Conservation (phyloP, 176 grass and related monocot species). For the Rhynchospora tenuis region DNA sequence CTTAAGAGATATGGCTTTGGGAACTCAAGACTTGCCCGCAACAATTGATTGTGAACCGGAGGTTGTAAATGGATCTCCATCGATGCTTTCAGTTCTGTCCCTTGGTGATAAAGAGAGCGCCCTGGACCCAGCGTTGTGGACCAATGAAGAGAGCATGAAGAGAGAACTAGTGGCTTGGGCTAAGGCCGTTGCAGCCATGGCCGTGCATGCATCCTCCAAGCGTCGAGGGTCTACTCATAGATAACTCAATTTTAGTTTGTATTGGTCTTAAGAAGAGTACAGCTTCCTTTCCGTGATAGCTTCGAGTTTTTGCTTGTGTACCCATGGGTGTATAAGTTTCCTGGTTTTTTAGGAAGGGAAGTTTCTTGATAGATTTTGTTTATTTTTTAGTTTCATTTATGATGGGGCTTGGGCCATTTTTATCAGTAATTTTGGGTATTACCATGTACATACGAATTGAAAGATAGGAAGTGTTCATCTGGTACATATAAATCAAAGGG, state of each 20-base stretch:
- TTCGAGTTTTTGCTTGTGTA: conserved; percentile 9
- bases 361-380: conserved; percentile 12
- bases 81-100: neutral
- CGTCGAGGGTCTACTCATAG: neutral
- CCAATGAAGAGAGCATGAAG: conserved; percentile 67
- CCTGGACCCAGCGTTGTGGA: conserved; percentile 47
- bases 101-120: neutral
- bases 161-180: conserved; percentile 64
- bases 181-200: conserved; percentile 61
- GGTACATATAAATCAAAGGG: neutral
- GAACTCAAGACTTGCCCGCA: neutral
- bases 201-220: conserved; percentile 9
- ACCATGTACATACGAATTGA: neutral
- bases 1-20: conserved; percentile 22
- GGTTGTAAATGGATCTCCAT: neutral
- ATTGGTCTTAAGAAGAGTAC: neutral
- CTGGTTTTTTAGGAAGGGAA: neutral
- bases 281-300: neutral
- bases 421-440: neutral
- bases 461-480: neutral
- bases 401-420: neutral
- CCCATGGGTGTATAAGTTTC: conserved; percentile 1
- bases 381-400: neutral
- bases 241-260: neutral
- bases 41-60: neutral